phyloP scores from a whole-genome alignment of 1,284 basidiomycete species.

The Ceratobasidium sp. region DNA sequence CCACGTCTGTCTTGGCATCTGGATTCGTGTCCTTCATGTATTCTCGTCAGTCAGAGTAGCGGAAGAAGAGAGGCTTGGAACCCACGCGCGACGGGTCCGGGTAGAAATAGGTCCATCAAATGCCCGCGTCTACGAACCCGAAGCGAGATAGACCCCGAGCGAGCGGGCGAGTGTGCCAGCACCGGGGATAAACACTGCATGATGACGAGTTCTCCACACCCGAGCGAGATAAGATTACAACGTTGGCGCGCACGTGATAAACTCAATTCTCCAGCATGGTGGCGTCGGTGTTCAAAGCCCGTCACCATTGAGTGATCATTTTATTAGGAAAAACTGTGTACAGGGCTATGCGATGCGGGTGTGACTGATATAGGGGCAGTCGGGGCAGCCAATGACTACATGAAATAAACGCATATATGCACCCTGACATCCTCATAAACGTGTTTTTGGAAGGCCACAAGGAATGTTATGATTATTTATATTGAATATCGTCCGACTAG shows the following conservation, averaged over 20 bases:
- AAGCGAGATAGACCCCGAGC: neutral
- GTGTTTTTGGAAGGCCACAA: too few species aligned
- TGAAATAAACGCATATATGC: too few species aligned
- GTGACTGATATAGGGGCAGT: too few species aligned
- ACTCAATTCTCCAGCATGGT: neutral
- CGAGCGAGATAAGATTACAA: constrained; percentile 1
- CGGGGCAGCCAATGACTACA: too few species aligned
- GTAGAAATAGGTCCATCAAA: neutral
- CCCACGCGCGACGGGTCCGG: neutral
- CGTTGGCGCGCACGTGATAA: constrained; percentile 9
- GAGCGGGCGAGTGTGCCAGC: neutral
- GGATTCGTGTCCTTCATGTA: constrained; percentile 13
- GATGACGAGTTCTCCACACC: constrained; percentile 6
- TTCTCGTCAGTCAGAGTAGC: neutral
- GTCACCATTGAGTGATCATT: too few species aligned
- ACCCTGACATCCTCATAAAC: too few species aligned
- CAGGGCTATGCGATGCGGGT: too few species aligned
- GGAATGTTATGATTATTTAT: too few species aligned
- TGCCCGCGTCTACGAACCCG: neutral
- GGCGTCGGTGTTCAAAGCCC: too few species aligned
- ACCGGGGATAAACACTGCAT: neutral
- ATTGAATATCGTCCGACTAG: too few species aligned
- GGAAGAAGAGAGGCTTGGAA: neutral
- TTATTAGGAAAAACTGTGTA: too few species aligned
- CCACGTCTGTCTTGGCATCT: neutral